Base-by-base conservation (phyloP, 2,329 filamentous ascomycete genomes). In the Colletotrichum graminicola region DNA sequence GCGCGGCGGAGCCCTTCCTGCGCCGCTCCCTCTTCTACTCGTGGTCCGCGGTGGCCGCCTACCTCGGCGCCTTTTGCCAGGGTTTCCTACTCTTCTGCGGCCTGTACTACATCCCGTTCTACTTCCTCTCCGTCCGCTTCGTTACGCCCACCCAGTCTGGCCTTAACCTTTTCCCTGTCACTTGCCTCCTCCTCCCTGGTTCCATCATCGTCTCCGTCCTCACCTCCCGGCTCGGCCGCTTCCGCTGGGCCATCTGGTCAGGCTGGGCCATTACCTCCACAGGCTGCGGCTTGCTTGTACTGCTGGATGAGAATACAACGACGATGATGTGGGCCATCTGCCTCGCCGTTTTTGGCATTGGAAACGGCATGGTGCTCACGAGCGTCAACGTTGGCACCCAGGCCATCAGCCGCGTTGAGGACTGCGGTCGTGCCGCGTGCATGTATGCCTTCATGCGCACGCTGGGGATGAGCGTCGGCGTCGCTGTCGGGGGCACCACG, bases 391-490 rank as follows among this genome's bases (percentile, higher is more conserved):
- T 82, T 32, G 80, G 75, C 23, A 78, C 81, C 1, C 82, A 84
- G 62, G 81, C 79, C 21, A 77, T 82, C 45, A 77, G 79, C 5
- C 75, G 75, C 52, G 68, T 75, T 0, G 77, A 79, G 51, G 77
- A 83, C 54, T 74, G 73, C 32, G 77, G 76, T 1, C 76, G 79
- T 45, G 80, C 84, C 1, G 78, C 78, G 0, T 77, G 76, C 41
- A 82, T 80, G 81, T 83, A 80, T 72, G 78, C 76, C 1, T 80
- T 81, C 73, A 76, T 80, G 16, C 79, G 78, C 29, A 81, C 79
- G 7, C 78, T 85, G 67, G 84, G 85, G 1, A 84, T 84, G 83
- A 80, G 80, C 14, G 70, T 84, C 32, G 84, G 84, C 12, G 78
- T 86, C 6, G 81, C 82, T 23, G 73, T 82, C 11, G 78, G 80